A percentile compares a stretch with the other conserved stretches of the same genome.
phyloP scores from a whole-genome alignment of 2,329 filamentous ascomycete species.

The Pseudogymnoascus sp. region DNA sequence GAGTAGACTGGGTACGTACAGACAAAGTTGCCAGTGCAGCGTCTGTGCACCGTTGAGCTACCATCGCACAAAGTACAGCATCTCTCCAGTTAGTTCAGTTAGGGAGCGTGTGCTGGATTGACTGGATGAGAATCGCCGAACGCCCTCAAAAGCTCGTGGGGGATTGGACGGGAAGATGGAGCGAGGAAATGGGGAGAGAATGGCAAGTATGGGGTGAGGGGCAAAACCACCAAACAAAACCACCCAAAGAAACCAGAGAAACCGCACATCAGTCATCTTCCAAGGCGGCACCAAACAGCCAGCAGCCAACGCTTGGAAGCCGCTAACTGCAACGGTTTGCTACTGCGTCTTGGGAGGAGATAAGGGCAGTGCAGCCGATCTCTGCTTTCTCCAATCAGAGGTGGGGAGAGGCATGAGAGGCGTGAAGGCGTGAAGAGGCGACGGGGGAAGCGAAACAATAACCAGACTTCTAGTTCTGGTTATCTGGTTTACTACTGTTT shows the following conservation, averaged over 20 bases:
- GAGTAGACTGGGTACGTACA: neutral
- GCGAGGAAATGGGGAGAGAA: neutral
- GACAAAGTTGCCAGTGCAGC: neutral
- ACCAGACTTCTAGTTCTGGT: too few species aligned
- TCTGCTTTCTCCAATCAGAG: neutral
- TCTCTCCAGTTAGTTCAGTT: neutral
- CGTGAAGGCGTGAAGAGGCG: too few species aligned
- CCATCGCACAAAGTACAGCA: neutral
- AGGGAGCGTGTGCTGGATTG: neutral
- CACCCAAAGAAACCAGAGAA: neutral
- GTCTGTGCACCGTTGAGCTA: neutral
- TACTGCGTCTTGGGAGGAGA: neutral
- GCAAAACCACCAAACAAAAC: too few species aligned
- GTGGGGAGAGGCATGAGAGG: neutral
- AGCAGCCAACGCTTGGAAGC: too few species aligned
- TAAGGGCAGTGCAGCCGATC: neutral
- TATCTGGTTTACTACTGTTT: too few species aligned
- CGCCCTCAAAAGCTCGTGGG: too few species aligned
- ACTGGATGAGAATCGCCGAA: neutral
- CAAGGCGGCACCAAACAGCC: neutral
- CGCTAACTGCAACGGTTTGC: neutral
- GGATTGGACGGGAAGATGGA: neutral
- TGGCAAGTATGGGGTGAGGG: neutral
- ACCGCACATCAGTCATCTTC: neutral
- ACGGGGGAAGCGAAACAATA: neutral